These are phyloP conservation scores for Gryganskiella cystojenkinii DNA, from an alignment of 192 early-diverging fungal genomes.

Conservation along the genomic window DNA sequence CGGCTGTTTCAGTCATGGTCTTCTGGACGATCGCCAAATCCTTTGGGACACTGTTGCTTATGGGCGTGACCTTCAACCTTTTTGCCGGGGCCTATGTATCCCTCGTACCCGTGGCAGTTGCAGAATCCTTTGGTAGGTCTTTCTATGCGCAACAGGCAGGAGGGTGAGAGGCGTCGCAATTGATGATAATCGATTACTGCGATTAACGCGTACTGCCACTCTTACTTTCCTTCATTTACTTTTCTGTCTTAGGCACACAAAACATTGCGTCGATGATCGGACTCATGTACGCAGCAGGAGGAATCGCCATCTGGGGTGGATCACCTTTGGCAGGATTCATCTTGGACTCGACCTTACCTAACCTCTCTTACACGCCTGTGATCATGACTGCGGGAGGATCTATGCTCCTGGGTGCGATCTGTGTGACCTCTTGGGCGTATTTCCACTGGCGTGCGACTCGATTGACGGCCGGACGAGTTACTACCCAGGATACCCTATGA, in stretches of 20 bases:
- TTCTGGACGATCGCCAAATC: constrained; percentile 62
- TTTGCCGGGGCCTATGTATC: constrained; percentile 61
- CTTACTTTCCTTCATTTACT: too few species aligned
- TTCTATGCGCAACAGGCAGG: too few species aligned
- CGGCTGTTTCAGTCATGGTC: constrained; percentile 48
- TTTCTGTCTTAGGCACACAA: constrained; percentile 28
- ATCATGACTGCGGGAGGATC: constrained; percentile 34
- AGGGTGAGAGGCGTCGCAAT: too few species aligned
- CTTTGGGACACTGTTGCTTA: constrained; percentile 51
- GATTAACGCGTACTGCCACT: too few species aligned
- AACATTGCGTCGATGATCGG: constrained; percentile 55
- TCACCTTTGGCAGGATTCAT: constrained; percentile 51
- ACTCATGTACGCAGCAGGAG: constrained; percentile 52
- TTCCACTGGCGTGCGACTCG: constrained; percentile 30
- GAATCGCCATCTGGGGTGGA: constrained; percentile 55
- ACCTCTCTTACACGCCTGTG: constrained; percentile 36
- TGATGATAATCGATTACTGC: too few species aligned
- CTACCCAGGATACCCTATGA: not conserved
- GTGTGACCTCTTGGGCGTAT: constrained; percentile 30
- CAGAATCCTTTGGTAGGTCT: constrained; percentile 51
- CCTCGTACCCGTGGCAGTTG: constrained; percentile 52
- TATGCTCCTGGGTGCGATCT: constrained; percentile 24
- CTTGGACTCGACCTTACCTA: constrained; percentile 35
- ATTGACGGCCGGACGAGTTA: not conserved
- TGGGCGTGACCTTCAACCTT: constrained; percentile 56